Conservation (phyloP, 768 basidiomycete genomes). For the Mycena albidolilacea region DNA sequence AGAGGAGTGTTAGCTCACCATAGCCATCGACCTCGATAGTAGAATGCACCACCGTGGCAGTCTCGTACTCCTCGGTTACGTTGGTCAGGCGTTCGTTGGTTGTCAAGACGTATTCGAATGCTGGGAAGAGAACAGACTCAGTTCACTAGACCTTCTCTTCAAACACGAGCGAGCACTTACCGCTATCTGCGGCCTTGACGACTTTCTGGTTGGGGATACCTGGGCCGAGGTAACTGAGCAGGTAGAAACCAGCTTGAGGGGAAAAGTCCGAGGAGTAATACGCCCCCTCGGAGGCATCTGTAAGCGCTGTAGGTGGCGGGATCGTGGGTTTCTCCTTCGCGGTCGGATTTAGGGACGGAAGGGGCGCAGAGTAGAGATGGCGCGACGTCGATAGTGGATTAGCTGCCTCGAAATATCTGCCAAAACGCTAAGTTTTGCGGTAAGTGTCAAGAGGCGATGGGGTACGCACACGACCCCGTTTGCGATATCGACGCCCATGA, state of each 20-base stretch:
- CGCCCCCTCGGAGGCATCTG: conserved; percentile 56
- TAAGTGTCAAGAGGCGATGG: conserved; percentile 24
- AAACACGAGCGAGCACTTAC: conserved; percentile 46
- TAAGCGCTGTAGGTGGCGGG: conserved; percentile 65
- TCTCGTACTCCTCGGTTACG: conserved; percentile 77
- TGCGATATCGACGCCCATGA: conserved; percentile 79
- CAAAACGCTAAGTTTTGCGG: conserved; percentile 29
- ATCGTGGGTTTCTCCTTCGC: conserved; percentile 57
- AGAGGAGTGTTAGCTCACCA: conserved; percentile 61
- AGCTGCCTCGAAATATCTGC: conserved; percentile 91
- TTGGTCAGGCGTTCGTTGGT: conserved; percentile 78
- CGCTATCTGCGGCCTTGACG: conserved; percentile 63
- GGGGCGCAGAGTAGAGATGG: conserved; percentile 83
- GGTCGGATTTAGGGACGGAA: conserved; percentile 67
- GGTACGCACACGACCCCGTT: conserved; percentile 79
- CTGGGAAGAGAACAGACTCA: conserved; percentile 50
- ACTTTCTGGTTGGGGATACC: conserved; percentile 91
- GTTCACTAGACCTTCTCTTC: conserved; percentile 8
- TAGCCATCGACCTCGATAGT: conserved; percentile 88
- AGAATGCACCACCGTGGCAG: conserved; percentile 76
- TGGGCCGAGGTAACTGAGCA: conserved; percentile 86
- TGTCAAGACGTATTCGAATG: conserved; percentile 75
- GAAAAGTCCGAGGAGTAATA: conserved; percentile 85
- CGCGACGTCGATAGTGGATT: conserved; percentile 86
- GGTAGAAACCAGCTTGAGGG: conserved; percentile 87